Conservation (phyloP, 495 filamentous ascomycete genomes). For the Sabuloglossum arenarium region DNA sequence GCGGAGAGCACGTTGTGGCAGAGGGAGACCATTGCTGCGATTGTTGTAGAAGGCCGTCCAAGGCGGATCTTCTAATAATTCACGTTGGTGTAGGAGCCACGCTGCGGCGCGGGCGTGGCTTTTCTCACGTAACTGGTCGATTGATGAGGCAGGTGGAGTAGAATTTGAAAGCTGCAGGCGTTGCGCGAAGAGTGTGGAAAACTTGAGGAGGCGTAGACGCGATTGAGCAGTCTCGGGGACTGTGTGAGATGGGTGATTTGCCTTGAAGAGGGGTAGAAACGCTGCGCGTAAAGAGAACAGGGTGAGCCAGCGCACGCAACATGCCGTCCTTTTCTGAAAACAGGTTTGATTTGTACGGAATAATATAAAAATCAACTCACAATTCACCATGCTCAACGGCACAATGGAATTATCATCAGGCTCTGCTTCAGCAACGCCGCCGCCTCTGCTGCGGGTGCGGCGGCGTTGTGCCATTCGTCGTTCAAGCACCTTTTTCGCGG, state of each 20-base stretch:
- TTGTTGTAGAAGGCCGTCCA: neutral
- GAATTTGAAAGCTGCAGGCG: conserved; percentile 3
- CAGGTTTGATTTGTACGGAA: neutral
- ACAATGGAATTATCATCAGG: neutral
- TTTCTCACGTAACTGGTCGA: neutral
- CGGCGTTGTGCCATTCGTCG: conserved; percentile 1
- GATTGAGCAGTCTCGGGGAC: conserved; percentile 10
- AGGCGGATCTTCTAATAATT: neutral
- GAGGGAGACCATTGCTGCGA: neutral
- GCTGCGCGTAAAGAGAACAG: conserved; percentile 2
- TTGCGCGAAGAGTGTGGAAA: conserved; percentile 16
- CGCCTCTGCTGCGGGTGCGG: neutral
- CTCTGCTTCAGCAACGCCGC: neutral
- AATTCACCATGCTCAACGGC: conserved; percentile 2
- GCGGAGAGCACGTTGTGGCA: neutral
- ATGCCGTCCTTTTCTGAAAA: too few relatives aligned
- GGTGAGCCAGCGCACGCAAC: neutral
- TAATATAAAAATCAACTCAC: conserved; percentile 1
- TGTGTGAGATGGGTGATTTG: conserved; percentile 11
- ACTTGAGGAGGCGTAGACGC: conserved; percentile 17
- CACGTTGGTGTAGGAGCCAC: neutral
- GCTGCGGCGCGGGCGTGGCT: neutral
- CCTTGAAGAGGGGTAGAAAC: conserved; percentile 17
- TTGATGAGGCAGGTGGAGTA: neutral
- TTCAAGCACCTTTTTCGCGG: conserved; percentile 17